phyloP scores from a whole-genome alignment of 768 basidiomycete genomes.

The Russula earlei region DNA sequence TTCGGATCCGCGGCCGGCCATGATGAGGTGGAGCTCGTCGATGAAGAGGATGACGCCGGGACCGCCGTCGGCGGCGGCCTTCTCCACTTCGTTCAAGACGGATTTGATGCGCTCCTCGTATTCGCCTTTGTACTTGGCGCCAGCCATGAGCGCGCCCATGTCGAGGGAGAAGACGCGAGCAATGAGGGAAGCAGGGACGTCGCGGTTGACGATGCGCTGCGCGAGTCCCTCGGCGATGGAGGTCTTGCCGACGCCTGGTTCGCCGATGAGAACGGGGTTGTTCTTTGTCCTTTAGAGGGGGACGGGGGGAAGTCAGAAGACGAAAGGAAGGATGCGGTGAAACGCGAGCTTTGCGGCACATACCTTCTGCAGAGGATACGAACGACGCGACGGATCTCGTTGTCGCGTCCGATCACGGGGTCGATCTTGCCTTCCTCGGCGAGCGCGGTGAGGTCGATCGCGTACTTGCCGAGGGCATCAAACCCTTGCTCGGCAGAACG shows the following conservation, averaged over 20 bases:
- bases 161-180: constrained; percentile 78
- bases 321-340: neutral
- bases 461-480: constrained; percentile 86
- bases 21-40: constrained; percentile 90
- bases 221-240: constrained; percentile 93
- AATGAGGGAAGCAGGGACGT: constrained; percentile 71
- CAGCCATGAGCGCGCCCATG: constrained; percentile 93
- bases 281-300: constrained; percentile 70
- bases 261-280: constrained; percentile 94
- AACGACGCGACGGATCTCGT: constrained; percentile 79
- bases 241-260: constrained; percentile 93
- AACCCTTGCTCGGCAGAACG: constrained; percentile 87
- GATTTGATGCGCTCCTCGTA: constrained; percentile 95
- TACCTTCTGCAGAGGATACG: constrained; percentile 77
- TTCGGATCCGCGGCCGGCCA: constrained; percentile 76
- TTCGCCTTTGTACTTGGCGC: constrained; percentile 88
- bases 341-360: no score
- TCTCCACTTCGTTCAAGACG: constrained; percentile 89
- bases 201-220: constrained; percentile 88
- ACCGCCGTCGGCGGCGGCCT: constrained; percentile 61
- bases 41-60: constrained; percentile 84
- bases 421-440: constrained; percentile 94
- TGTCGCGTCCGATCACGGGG: constrained; percentile 88
- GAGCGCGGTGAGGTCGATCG: constrained; percentile 74
- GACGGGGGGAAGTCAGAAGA: neutral